Evolutionary conservation across 116 monocot genomes (phyloP).

Genomic region (Iris pallida): DNA sequence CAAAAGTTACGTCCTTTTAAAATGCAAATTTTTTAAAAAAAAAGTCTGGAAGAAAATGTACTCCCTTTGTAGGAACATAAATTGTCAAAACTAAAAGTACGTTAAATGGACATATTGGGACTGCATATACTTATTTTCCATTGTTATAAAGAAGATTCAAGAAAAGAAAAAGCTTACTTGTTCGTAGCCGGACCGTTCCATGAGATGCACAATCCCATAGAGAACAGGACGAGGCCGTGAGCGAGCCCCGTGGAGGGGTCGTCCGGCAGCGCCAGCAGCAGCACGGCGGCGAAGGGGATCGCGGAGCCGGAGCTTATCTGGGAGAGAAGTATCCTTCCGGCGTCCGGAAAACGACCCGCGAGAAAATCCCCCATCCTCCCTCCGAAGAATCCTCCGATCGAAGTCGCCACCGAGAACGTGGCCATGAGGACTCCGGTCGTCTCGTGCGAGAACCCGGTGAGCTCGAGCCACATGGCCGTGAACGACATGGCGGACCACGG

Average conservation of each 20-base stretch:
- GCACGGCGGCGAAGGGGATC: slow-evolving; percentile 71
- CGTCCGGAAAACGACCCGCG: slow-evolving; percentile 52
- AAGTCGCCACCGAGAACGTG: slow-evolving; percentile 50
- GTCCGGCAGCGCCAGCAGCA: slow-evolving; percentile 70
- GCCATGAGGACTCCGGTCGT: slow-evolving; percentile 59
- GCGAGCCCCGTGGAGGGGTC: slow-evolving; percentile 58
- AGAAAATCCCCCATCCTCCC: slow-evolving; percentile 87
- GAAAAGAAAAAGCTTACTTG: slow-evolving; percentile 35
- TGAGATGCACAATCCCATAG: slow-evolving; percentile 82
- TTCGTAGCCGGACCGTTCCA: slow-evolving; percentile 96
- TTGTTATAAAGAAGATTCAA: neutral
- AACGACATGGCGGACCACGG: slow-evolving; percentile 95
- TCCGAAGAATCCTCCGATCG: slow-evolving; percentile 76
- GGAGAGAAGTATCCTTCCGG: slow-evolving; percentile 84
- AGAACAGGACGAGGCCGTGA: slow-evolving; percentile 64
- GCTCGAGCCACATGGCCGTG: slow-evolving; percentile 91
- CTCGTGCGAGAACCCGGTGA: slow-evolving; percentile 82
- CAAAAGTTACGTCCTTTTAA: no score
- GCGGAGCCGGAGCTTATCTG: slow-evolving; percentile 92
- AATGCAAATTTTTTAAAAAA: no score
- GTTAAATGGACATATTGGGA: no score
- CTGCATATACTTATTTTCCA: no score
- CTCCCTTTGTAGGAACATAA: no score
- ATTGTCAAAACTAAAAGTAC: no score
- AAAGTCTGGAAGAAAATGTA: no score